Evolutionary conservation across 352 stramenopile species (phyloP).

Genomic region (Globisporangium megalacanthum): DNA sequence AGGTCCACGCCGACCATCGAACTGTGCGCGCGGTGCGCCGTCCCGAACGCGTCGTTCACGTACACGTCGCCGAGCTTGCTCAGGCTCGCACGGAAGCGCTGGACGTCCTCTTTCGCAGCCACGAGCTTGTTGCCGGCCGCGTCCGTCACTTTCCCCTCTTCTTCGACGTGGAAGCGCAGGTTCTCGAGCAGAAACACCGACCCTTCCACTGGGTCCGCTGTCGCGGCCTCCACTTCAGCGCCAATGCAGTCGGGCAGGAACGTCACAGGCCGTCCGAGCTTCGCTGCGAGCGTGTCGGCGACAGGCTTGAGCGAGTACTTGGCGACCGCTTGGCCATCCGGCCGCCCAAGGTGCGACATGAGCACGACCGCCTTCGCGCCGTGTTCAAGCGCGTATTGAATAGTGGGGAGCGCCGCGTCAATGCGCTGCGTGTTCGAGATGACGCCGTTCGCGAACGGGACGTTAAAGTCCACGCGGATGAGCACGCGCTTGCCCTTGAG

Average conservation of each 20-base stretch:
- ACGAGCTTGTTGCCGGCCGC: conserved; percentile 85
- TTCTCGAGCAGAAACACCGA: conserved; percentile 93
- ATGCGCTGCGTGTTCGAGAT: conserved; percentile 98
- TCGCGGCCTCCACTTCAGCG: conserved; percentile 77
- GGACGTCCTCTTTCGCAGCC: too few relatives aligned
- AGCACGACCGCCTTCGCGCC: conserved; percentile 92
- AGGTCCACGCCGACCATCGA: conserved; percentile 97
- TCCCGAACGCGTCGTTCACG: conserved; percentile 99
- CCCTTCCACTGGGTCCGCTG: conserved; percentile 81
- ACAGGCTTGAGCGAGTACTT: conserved; percentile 88
- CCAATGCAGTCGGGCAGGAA: conserved; percentile 96
- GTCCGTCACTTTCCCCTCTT: conserved; percentile 95
- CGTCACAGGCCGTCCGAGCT: conserved; percentile 89
- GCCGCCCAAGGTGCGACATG: conserved; percentile 96
- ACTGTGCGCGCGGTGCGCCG: conserved; percentile 95
- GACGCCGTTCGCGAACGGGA: conserved; percentile 94
- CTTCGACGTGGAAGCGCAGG: conserved; percentile 94
- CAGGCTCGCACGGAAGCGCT: too few relatives aligned
- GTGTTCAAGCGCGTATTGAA: conserved; percentile 88
- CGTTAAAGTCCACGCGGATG: conserved; percentile 98
- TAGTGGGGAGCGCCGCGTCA: conserved; percentile 92
- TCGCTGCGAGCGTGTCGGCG: conserved; percentile 89
- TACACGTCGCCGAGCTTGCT: conserved; percentile 92
- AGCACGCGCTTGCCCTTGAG: conserved; percentile 92
- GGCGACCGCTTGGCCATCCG: conserved; percentile 89